Conservation (phyloP, 2,329 filamentous ascomycete genomes). For the Hawksworthiomyces lignivorus region DNA sequence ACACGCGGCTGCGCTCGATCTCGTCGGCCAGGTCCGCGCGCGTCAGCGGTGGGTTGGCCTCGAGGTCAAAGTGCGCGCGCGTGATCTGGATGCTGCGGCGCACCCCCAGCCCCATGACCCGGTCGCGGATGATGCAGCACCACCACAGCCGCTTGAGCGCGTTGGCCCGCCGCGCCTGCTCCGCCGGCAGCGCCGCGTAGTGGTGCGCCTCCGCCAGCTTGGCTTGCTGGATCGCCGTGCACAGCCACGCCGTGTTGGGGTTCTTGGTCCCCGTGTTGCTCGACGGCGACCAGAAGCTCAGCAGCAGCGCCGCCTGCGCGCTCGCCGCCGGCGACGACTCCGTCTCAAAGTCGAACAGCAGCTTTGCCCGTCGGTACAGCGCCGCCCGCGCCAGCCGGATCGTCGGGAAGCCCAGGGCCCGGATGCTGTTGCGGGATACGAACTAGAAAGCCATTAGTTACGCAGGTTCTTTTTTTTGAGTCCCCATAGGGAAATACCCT, state of each 20-base stretch:
- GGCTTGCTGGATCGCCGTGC: constrained; percentile 16
- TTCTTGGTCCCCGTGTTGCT: constrained; percentile 8
- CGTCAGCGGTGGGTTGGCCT: constrained; percentile 22
- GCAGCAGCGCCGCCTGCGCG: constrained; percentile 34
- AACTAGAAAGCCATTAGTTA: constrained; percentile 6
- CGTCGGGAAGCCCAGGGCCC: constrained; percentile 12
- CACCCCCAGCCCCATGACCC: constrained; percentile 40
- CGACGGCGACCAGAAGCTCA: constrained; percentile 31
- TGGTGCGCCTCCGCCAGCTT: constrained; percentile 15
- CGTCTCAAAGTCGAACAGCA: constrained; percentile 36
- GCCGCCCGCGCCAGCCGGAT: constrained; percentile 12
- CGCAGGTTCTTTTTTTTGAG: too few relatives aligned
- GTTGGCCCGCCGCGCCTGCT: constrained; percentile 21
- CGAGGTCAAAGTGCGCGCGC: constrained; percentile 36
- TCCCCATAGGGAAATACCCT: too few relatives aligned
- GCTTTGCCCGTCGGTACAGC: constrained; percentile 15
- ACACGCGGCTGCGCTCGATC: constrained; percentile 21
- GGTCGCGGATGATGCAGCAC: constrained; percentile 46
- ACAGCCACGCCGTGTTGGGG: constrained; percentile 16
- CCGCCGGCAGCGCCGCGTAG: constrained; percentile 11
- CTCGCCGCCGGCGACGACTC: constrained; percentile 33
- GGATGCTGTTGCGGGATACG: constrained; percentile 13
- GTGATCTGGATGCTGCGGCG: constrained; percentile 44
- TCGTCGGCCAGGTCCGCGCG: constrained; percentile 38
- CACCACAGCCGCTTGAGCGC: constrained; percentile 45